Conservation (phyloP, 1,284 basidiomycete genomes). For the Vanrija pseudolonga region DNA sequence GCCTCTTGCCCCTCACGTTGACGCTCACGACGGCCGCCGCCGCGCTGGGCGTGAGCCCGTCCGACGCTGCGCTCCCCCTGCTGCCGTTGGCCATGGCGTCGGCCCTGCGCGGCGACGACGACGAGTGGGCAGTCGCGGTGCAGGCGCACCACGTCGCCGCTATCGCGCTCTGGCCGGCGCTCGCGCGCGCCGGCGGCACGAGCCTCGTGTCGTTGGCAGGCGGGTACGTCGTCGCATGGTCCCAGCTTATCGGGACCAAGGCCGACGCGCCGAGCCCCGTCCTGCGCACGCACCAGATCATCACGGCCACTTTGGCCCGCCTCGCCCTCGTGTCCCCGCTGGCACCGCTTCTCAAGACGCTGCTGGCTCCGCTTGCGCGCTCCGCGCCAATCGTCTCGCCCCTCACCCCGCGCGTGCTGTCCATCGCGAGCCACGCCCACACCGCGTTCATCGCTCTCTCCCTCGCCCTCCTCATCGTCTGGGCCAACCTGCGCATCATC, state of each 20-base stretch:
- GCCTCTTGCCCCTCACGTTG: slow-evolving; percentile 14
- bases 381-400: background rate
- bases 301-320: background rate
- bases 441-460: slow-evolving; percentile 6
- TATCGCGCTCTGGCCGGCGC: slow-evolving; percentile 9
- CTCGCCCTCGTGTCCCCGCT: background rate
- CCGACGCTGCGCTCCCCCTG: slow-evolving; percentile 13
- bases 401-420: background rate
- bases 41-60: slow-evolving; percentile 1
- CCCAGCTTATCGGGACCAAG: slow-evolving; percentile 13
- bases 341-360: background rate
- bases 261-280: slow-evolving; percentile 9
- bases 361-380: background rate
- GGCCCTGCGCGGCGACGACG: slow-evolving; percentile 18
- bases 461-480: slow-evolving; percentile 8
- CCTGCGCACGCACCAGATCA: slow-evolving; percentile 8
- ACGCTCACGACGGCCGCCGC: slow-evolving; percentile 8
- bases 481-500: slow-evolving; percentile 16
- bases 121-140: slow-evolving; percentile 21
- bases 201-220: slow-evolving; percentile 3
- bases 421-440: background rate
- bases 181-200: background rate
- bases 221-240: slow-evolving; percentile 8
- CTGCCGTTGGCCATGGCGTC: slow-evolving; percentile 12
- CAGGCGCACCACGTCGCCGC: slow-evolving; percentile 14